Evolutionary conservation across 768 basidiomycete species (phyloP), one percentile per base, ranked within the genome.

Genomic region (Rubroboletus satanas): DNA sequence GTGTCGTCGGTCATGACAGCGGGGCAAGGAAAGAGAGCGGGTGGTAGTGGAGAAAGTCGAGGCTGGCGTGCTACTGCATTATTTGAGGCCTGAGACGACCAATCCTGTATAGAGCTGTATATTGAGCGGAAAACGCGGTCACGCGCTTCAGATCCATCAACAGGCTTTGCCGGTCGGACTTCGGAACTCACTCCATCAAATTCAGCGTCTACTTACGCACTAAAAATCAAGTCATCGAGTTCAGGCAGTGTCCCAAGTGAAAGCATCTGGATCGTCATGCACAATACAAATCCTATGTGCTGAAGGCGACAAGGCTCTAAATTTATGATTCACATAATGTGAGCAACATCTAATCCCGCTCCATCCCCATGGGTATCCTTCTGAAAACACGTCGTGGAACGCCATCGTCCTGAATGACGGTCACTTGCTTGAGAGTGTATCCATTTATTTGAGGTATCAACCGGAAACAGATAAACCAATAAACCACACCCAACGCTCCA

Each of bases 401-500:
- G 0, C 85, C 84, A 62, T 87, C 84, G 7, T 79, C 77, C 58
- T 83, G 79, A 9, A 77, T 52, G 15, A 78, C 68, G 63, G 74
- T 77, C 45, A 75, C 74, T 36, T 80, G 72, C 61, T 74, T 68
- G 5, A 86, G 70, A 38, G n/a, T 68, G 61, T 84, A 86, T 52
- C 80, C 77, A 14, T 70, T 69, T 54, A 62, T 71, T 54, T 59
- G 62, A 4, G 85, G 85, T 32, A 82, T 69, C 77, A 77, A 81
- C 15, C 73, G 62, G 49, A 76, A 74, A 73, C 77, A 76, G 8
- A 79, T 59, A 52, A 78, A 79, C 85, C 85, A 87, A 65, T 85
- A 87, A 10, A 70, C 61, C 0, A 78, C 62, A 0, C 84, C 84
- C 47, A 83, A 54, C 3, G 77, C 50, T 5, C 80, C 80, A 0